These are phyloP conservation scores for Candolleomyces aberdarensis DNA, from an alignment of 768 basidiomycete genomes.

Conservation along the genomic window DNA sequence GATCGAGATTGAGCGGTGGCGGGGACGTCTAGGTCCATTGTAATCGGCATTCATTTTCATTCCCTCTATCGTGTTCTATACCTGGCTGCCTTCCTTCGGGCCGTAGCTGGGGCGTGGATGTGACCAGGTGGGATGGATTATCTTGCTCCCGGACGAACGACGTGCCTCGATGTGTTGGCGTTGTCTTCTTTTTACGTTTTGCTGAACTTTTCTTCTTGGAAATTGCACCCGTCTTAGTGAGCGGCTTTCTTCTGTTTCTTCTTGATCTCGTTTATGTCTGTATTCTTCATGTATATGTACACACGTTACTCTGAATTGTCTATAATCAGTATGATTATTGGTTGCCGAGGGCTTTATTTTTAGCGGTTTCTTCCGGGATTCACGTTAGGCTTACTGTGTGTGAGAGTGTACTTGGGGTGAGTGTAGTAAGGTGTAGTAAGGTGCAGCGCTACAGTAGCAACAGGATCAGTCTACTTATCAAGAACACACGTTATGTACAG, in stretches of 20 bases:
- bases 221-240: not conserved
- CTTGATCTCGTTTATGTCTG: not conserved
- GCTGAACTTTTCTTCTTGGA: conserved; percentile 2
- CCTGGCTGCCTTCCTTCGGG: no score
- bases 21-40: not conserved
- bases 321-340: not conserved
- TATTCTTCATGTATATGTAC: not conserved
- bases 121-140: no score
- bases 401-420: no score
- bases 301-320: not conserved
- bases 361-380: not conserved
- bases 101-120: no score
- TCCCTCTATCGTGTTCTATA: not conserved
- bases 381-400: no score
- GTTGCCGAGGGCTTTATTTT: not conserved
- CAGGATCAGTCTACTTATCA: no score
- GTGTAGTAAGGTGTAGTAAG: no score
- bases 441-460: no score
- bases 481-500: no score
- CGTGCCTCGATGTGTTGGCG: no score
- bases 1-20: not conserved
- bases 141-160: no score
- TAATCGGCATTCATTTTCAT: not conserved
- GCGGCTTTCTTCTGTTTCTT: not conserved
- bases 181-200: not conserved